These are phyloP conservation scores for Rhododendron mucronatum DNA, from an alignment of 148 eudicot genomes.

Conservation along the genomic window DNA sequence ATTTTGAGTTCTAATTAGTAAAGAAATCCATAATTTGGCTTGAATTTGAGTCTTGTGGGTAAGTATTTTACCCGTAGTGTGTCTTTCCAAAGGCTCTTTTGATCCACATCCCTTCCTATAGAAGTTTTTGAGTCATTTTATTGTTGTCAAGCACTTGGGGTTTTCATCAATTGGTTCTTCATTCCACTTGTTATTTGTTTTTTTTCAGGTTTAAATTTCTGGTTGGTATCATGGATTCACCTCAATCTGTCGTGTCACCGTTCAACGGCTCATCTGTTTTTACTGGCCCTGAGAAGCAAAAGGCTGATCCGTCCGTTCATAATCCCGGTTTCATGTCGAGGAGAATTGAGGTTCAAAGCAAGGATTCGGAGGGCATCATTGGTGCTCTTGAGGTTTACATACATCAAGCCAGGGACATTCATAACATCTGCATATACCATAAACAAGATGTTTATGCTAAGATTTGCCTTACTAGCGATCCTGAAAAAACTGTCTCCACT, in stretches of 20 bases:
- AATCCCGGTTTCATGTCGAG: conserved; percentile 34
- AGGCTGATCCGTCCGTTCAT: conserved; percentile 27
- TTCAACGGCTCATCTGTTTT: conserved; percentile 53
- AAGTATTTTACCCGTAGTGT: not conserved
- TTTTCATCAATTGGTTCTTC: not conserved
- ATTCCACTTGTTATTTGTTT: not conserved
- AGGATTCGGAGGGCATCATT: conserved; percentile 31
- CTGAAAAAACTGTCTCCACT: conserved; percentile 71
- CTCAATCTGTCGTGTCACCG: conserved; percentile 78
- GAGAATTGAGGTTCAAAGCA: conserved; percentile 31
- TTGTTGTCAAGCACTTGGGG: not conserved
- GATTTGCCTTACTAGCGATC: conserved; percentile 80
- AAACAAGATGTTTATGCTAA: conserved; percentile 99
- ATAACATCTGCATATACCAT: conserved; percentile 94
- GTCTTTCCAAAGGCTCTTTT: too few species aligned
- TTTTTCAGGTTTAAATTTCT: conserved; percentile 27
- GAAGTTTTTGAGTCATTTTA: not conserved
- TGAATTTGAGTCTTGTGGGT: conserved; percentile 17
- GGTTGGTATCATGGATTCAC: conserved; percentile 55
- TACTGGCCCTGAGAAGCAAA: conserved; percentile 56
- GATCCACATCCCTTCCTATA: too few species aligned
- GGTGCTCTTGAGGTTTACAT: conserved; percentile 77
- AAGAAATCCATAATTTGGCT: not conserved
- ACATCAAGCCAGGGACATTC: conserved; percentile 88
- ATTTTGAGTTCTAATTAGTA: not conserved